These are phyloP conservation scores for Picochlorum sp. DNA, from an alignment of 139 green algal species.

Conservation along the genomic window DNA sequence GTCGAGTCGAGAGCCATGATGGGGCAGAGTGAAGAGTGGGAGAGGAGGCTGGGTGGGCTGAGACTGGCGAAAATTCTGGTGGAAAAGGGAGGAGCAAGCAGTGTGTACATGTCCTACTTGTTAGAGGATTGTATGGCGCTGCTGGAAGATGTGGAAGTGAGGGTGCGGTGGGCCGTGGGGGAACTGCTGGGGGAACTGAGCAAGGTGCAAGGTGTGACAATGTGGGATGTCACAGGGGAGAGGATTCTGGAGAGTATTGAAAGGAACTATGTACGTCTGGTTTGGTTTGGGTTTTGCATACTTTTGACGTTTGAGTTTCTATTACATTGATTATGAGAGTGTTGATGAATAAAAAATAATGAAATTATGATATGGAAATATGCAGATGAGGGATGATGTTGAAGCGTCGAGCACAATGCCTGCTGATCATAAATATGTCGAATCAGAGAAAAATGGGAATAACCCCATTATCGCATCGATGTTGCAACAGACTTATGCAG, in stretches of 20 bases:
- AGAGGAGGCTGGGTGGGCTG: slow-evolving; percentile 36
- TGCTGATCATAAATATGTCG: background rate
- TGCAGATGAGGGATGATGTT: background rate
- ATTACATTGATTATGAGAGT: no score
- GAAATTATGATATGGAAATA: no score
- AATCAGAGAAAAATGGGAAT: background rate
- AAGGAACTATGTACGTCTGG: slow-evolving; percentile 51
- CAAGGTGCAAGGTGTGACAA: slow-evolving; percentile 15
- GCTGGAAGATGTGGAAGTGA: slow-evolving; percentile 47
- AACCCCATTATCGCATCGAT: slow-evolving; percentile 24
- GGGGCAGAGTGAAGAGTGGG: slow-evolving; percentile 27
- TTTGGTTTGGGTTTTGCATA: no score
- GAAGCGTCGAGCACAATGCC: background rate
- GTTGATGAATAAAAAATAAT: no score
- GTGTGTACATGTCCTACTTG: background rate
- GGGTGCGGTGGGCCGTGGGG: slow-evolving; percentile 49
- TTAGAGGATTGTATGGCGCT: background rate
- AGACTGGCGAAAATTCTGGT: slow-evolving; percentile 21
- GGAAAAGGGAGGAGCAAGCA: background rate
- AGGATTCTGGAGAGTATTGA: slow-evolving; percentile 50
- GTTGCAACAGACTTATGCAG: slow-evolving; percentile 23
- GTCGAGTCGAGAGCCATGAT: no score
- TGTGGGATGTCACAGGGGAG: slow-evolving; percentile 24
- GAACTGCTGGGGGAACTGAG: slow-evolving; percentile 38
- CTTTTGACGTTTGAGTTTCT: no score